A percentile compares a stretch with the other conserved stretches of the same genome.
These are phyloP conservation scores for Nitzschia putrida DNA, from an alignment of 108 stramenopile genomes.

Conservation along the genomic window DNA sequence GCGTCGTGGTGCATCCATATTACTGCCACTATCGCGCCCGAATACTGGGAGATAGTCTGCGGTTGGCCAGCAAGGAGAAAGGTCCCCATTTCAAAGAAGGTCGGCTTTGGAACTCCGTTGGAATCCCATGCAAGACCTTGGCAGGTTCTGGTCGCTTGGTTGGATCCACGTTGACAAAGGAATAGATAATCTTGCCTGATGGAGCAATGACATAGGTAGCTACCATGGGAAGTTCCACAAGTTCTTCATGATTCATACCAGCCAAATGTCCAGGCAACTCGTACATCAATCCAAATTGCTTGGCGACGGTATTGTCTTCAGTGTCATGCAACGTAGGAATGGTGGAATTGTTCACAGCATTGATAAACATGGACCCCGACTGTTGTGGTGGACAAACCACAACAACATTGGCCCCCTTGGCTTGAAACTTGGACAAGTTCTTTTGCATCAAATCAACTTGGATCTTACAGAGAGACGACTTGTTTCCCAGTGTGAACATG, in stretches of 20 bases:
- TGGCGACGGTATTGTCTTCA: not conserved
- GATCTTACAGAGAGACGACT: slow-evolving; percentile 7
- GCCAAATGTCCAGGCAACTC: not conserved
- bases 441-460: slow-evolving; percentile 1
- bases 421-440: slow-evolving; percentile 9
- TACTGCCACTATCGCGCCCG: too few relatives aligned
- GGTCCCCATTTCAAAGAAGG: not conserved
- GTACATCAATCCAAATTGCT: slow-evolving; percentile 12
- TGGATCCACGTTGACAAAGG: slow-evolving; percentile 5
- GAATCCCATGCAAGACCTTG: slow-evolving; percentile 9
- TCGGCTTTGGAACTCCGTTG: not conserved
- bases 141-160: slow-evolving; percentile 15
- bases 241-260: slow-evolving; percentile 4
- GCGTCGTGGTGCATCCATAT: too few relatives aligned
- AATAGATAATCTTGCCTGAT: slow-evolving; percentile 1
- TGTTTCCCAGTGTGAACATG: slow-evolving; percentile 2
- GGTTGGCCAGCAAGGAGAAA: not conserved
- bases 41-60: not conserved
- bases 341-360: not conserved
- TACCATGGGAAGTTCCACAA: slow-evolving; percentile 12
- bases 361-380: not conserved
- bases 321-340: slow-evolving; percentile 11
- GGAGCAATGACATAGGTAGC: slow-evolving; percentile 25
- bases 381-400: not conserved
- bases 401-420: slow-evolving; percentile 21